Base-by-base conservation (phyloP, 371 early-diverging fungal species). In the Rhizopus sp. region DNA sequence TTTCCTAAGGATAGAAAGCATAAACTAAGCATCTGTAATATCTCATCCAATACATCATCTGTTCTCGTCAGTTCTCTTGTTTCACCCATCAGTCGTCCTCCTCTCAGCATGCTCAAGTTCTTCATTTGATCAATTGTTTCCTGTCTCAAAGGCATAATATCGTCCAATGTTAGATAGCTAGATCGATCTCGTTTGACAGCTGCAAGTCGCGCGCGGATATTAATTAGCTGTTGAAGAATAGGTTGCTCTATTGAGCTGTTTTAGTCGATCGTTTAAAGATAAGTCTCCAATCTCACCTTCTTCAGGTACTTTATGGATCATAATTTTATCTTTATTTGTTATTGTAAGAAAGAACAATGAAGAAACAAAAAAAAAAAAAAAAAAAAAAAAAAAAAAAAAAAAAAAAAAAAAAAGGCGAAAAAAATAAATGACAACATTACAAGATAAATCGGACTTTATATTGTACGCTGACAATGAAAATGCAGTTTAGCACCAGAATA, bases 1-100 rank as follows among this genome's bases (percentile, higher is more conserved):
- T 89, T 91, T 23, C 92, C 92, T 42, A 90, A 56, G 5, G 87
- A 86, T 70, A 91, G 72, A 66, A 86, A 91, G 59, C 89, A 88
- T 52, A 91, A 73, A 50, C 89, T 89, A 10, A 91, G 74, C 54
- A 91, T 78, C 59, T 89, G 88, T 64, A 85, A 87, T 42, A 88
- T 84, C 40, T 90, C 90, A 50, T 91, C 90, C 10, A 90, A 69
- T 31, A 90, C 81, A 56, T 82, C 82, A 62, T 91, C 89, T 29
- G 87, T 78, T 40, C 89, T 80, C 63, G 87, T 91, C 44, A 75
- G 66, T 51, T 65, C 64, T 9, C 59, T 59, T 1, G 54, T 38
- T 52, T 62, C 63, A n/a, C 55, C 53, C 17, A 72, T 41, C 0
- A 72, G 49, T 8, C 34, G 45, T n/a, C 67, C 66, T 30, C 66